phyloP scores from a whole-genome alignment of 2,329 filamentous ascomycete genomes.

The Claviceps pusilla region DNA sequence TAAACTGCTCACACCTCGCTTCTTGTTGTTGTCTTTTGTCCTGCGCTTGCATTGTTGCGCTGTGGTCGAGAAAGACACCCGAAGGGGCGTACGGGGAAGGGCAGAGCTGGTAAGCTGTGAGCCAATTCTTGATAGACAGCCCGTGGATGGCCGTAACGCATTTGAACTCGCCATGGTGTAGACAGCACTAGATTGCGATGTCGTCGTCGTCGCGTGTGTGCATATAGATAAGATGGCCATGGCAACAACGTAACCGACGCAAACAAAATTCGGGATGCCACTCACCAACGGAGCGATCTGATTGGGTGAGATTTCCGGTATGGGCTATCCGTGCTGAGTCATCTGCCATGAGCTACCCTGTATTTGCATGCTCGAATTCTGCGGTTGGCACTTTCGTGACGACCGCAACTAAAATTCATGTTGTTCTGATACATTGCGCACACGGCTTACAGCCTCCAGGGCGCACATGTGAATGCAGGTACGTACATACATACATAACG shows the following conservation, averaged over 20 bases:
- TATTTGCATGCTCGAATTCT: background rate
- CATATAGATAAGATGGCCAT: background rate
- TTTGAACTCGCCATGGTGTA: constrained; percentile 17
- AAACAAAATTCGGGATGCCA: constrained; percentile 2
- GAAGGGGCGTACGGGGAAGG: constrained; percentile 5
- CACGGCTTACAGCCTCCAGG: too few relatives aligned
- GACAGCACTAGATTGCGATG: background rate
- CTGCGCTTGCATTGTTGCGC: constrained; percentile 32
- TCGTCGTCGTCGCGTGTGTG: background rate
- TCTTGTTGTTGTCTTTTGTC: constrained; percentile 58
- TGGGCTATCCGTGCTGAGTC: background rate
- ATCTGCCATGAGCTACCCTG: background rate
- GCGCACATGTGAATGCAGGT: too few relatives aligned
- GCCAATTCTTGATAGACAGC: constrained; percentile 9
- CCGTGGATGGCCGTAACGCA: constrained; percentile 14
- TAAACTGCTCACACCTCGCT: constrained; percentile 69
- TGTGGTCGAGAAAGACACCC: constrained; percentile 39
- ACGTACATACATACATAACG: too few relatives aligned
- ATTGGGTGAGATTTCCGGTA: background rate
- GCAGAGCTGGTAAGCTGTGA: constrained; percentile 3
- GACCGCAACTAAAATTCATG: too few relatives aligned
- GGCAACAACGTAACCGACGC: background rate
- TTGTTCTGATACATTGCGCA: too few relatives aligned
- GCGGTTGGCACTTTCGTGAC: too few relatives aligned
- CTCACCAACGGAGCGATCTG: background rate